Evolutionary conservation across 208 protist genomes (phyloP).

Genomic region (Crithidia fasciculata): DNA sequence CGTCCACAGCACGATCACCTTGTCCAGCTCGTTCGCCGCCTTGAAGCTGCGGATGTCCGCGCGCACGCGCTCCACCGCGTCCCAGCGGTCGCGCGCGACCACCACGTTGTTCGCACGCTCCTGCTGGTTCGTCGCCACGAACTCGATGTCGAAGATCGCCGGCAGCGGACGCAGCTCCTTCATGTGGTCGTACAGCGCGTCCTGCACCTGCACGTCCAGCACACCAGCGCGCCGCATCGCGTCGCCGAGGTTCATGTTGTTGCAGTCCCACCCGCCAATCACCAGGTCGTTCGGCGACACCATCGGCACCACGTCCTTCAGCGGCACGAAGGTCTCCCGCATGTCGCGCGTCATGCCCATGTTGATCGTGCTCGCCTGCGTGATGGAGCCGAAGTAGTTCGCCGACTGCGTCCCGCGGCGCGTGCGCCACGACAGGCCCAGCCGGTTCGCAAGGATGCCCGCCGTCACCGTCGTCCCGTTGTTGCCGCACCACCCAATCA

Average conservation of each 20-base stretch:
- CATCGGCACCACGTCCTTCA: conserved; percentile 96
- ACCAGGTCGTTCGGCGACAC: conserved; percentile 97
- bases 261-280: conserved; percentile 99
- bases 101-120: conserved; percentile 98
- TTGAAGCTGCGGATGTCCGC: conserved; percentile 95
- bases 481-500: conserved; percentile 98
- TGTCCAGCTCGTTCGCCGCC: conserved; percentile 92
- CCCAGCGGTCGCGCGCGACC: conserved; percentile 82
- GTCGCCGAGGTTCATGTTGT: conserved; percentile 90
- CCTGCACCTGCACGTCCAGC: conserved; percentile 94
- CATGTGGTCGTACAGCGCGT: conserved; percentile 86
- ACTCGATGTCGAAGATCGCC: conserved; percentile 97
- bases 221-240: conserved; percentile 96
- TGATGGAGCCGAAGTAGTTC: conserved; percentile 98
- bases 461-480: conserved; percentile 99
- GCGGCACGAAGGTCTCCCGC: conserved; percentile 93
- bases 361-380: conserved; percentile 96
- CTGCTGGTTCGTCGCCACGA: conserved; percentile 98
- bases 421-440: conserved; percentile 94
- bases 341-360: conserved; percentile 91
- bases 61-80: conserved; percentile 95
- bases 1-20: conserved; percentile 98
- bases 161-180: conserved; percentile 93
- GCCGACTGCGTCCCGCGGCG: conserved; percentile 89
- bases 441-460: conserved; percentile 96